Evolutionary conservation across 345 rosid species (phyloP).

Genomic region (Salix purpurea): DNA sequence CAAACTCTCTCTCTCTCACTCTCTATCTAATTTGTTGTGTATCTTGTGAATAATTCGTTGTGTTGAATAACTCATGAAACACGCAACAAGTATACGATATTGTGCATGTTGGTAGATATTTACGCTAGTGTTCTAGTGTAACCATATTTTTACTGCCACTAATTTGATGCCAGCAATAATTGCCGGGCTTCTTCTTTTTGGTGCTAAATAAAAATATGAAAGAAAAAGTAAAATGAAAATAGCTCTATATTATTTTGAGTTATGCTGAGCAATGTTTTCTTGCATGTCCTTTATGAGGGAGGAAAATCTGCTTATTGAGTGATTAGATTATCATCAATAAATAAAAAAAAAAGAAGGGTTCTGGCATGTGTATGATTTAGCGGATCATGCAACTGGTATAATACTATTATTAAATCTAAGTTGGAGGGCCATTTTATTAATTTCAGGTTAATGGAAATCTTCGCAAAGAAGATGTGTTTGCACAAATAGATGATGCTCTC

Average conservation of each 20-base stretch:
- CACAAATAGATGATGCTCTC: slow-evolving; percentile 45
- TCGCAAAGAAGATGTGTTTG: slow-evolving; percentile 55
- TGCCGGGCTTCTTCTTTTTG: background rate
- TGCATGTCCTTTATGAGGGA: background rate
- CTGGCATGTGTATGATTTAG: background rate
- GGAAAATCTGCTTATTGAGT: background rate
- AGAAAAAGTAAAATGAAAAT: background rate
- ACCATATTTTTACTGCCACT: background rate
- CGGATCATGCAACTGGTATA: background rate
- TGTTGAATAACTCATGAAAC: background rate
- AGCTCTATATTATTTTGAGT: background rate
- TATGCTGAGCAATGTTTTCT: background rate
- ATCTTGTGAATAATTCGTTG: background rate
- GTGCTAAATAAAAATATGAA: background rate
- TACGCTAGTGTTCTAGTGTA: background rate
- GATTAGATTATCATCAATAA: background rate
- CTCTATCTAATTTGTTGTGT: background rate
- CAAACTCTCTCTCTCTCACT: slow-evolving; percentile 17
- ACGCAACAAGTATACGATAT: background rate
- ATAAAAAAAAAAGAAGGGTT: background rate
- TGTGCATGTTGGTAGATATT: background rate
- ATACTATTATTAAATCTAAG: background rate
- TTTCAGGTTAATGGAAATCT: slow-evolving; percentile 62
- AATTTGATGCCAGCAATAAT: background rate
- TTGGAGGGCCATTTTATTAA: background rate